phyloP scores from a whole-genome alignment of 2,329 filamentous ascomycete species.

The Catunica adiposa region DNA sequence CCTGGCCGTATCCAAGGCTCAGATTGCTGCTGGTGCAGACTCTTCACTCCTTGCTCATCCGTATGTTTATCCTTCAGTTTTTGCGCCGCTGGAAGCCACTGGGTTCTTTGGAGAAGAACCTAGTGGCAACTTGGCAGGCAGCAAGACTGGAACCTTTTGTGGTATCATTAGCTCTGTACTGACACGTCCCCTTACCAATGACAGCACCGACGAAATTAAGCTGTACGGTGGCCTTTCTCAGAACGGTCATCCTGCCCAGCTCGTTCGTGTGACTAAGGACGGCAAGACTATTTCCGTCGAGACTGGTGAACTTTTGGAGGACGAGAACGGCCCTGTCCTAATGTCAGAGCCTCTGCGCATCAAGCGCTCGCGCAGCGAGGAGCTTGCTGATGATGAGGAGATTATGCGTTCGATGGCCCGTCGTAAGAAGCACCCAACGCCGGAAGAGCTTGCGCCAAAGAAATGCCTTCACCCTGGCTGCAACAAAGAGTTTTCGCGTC shows the following conservation, averaged over 20 bases:
- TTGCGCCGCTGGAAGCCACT: not conserved
- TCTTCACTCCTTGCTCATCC: slow-evolving; percentile 36
- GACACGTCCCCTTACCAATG: slow-evolving; percentile 18
- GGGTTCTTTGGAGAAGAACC: too few species aligned
- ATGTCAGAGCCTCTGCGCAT: slow-evolving; percentile 32
- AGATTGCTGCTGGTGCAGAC: slow-evolving; percentile 39
- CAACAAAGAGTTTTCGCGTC: slow-evolving; percentile 84
- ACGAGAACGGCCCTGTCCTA: slow-evolving; percentile 24
- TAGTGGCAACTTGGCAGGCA: too few species aligned
- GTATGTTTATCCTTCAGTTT: slow-evolving; percentile 18
- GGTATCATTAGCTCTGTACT: slow-evolving; percentile 15
- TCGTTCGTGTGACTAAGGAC: slow-evolving; percentile 67
- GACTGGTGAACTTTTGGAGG: slow-evolving; percentile 47
- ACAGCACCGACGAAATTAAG: slow-evolving; percentile 49
- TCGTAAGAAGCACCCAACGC: slow-evolving; percentile 79
- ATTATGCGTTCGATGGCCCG: slow-evolving; percentile 88
- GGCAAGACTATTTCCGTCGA: slow-evolving; percentile 66
- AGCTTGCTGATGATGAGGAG: slow-evolving; percentile 62
- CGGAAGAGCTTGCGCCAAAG: slow-evolving; percentile 67
- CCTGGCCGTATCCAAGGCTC: slow-evolving; percentile 50
- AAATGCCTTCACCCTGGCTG: slow-evolving; percentile 61
- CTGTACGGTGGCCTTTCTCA: slow-evolving; percentile 67
- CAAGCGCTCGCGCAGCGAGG: slow-evolving; percentile 51
- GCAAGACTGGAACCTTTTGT: not conserved
- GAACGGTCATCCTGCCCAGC: slow-evolving; percentile 67